A percentile compares a stretch with the other conserved stretches of the same genome.
These are phyloP conservation scores for Huntiella omanensis DNA, from an alignment of 2,329 filamentous ascomycete genomes.

Conservation along the genomic window DNA sequence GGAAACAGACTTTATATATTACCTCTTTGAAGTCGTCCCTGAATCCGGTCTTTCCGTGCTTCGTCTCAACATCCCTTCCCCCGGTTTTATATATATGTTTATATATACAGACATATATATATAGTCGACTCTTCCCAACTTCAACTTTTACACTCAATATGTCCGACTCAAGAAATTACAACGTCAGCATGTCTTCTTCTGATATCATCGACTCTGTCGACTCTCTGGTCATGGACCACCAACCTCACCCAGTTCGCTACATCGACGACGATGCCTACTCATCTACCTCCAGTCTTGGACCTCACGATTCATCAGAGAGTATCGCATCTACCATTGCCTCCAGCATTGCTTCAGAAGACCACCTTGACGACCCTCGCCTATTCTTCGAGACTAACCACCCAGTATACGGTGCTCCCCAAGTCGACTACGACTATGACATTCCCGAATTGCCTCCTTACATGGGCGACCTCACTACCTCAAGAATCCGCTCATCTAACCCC, in stretches of 20 bases:
- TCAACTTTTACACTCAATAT: no score
- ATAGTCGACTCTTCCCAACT: no score
- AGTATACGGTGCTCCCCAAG: constrained; percentile 9
- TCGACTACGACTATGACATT: constrained; percentile 20
- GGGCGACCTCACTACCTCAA: constrained; percentile 41
- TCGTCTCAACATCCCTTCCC: no score
- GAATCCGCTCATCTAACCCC: constrained; percentile 59
- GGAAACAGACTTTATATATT: no score
- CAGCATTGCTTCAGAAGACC: constrained; percentile 38
- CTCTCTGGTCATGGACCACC: background rate
- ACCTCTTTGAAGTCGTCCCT: no score
- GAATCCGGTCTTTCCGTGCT: no score
- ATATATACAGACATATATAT: no score
- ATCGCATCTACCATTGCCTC: constrained; percentile 58
- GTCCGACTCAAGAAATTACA: no score
- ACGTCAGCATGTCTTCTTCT: no score
- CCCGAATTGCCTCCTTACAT: constrained; percentile 39
- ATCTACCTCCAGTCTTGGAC: constrained; percentile 19
- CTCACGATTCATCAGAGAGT: constrained; percentile 52
- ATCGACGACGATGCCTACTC: constrained; percentile 15
- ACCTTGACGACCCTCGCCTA: constrained; percentile 8
- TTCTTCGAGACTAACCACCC: background rate
- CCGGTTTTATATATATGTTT: background rate
- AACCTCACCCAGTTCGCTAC: background rate
- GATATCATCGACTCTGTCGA: no score